Conservation (phyloP, 1,139 yeast species). For the Hemisphaericaspora xylanilytica region DNA sequence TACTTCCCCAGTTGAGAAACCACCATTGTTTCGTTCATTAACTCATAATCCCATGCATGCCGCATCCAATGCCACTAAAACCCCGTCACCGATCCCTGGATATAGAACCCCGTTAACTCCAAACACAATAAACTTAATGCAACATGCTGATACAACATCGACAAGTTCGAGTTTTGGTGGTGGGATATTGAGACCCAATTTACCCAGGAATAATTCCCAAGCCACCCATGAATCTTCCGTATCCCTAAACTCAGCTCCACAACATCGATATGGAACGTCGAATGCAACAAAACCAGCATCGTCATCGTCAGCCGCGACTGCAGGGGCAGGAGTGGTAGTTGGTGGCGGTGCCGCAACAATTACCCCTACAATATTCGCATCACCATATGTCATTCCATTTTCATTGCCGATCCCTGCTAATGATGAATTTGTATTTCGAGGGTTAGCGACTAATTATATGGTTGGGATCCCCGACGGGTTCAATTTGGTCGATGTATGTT, state of each 20-base stretch:
- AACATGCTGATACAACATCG: not conserved
- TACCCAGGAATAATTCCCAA: slow-evolving; percentile 35
- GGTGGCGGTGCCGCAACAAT: no score
- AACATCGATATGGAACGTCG: not conserved
- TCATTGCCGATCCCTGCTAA: slow-evolving; percentile 42
- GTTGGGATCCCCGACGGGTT: slow-evolving; percentile 49
- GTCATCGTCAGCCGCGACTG: not conserved
- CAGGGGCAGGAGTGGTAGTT: no score
- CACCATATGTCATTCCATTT: slow-evolving; percentile 48
- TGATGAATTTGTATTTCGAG: slow-evolving; percentile 42
- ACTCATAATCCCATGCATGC: slow-evolving; percentile 20
- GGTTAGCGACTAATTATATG: slow-evolving; percentile 43
- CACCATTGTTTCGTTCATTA: slow-evolving; percentile 20
- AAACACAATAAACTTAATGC: not conserved
- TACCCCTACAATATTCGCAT: no score
- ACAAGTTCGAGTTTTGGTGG: slow-evolving; percentile 6
- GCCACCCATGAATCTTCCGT: slow-evolving; percentile 36
- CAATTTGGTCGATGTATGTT: slow-evolving; percentile 52
- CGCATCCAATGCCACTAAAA: slow-evolving; percentile 12
- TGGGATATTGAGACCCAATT: slow-evolving; percentile 24
- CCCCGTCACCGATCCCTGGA: slow-evolving; percentile 16
- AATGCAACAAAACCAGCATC: not conserved
- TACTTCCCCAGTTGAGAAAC: slow-evolving; percentile 29
- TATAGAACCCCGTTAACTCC: slow-evolving; percentile 4
- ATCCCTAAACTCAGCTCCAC: slow-evolving; percentile 18